Conservation (phyloP, 2,329 filamentous ascomycete species). For the Penicillium sp. region DNA sequence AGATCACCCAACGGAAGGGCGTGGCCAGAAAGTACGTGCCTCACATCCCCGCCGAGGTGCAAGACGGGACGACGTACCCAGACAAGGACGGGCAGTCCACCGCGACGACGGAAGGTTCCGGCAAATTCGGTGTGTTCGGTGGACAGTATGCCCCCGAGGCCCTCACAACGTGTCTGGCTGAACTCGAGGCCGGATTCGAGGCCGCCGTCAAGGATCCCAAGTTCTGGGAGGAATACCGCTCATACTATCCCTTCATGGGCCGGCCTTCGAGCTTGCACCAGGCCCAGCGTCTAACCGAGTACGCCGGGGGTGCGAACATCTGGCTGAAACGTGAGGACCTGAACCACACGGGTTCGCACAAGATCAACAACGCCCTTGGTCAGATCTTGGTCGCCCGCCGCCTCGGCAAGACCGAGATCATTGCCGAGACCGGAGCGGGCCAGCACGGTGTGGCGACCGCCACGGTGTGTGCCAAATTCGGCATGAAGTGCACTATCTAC, state of each 20-base stretch:
- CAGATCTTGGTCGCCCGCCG: constrained; percentile 82
- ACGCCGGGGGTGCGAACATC: constrained; percentile 86
- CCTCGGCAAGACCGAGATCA: constrained; percentile 90
- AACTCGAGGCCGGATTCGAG: constrained; percentile 84
- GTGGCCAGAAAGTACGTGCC: not conserved
- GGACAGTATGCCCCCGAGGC: constrained; percentile 95
- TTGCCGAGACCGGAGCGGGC: constrained; percentile 91
- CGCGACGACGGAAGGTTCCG: not conserved
- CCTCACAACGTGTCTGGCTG: constrained; percentile 85
- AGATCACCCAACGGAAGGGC: constrained; percentile 44
- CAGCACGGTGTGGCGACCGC: constrained; percentile 96
- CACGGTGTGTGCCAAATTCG: constrained; percentile 92
- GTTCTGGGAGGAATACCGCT: constrained; percentile 92
- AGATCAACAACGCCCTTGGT: constrained; percentile 96
- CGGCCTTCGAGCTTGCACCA: constrained; percentile 82
- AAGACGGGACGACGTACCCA: not conserved
- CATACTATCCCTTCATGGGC: constrained; percentile 91
- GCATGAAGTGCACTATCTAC: constrained; percentile 92
- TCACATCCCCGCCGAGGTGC: not conserved
- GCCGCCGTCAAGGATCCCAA: constrained; percentile 72
- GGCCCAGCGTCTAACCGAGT: constrained; percentile 74
- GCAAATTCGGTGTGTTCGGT: constrained; percentile 81
- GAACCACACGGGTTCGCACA: constrained; percentile 94
- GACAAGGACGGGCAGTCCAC: constrained; percentile 40
- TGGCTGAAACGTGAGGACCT: constrained; percentile 96